Percentiles rank a stretch among this genome's conserved stretches.
These are phyloP conservation scores for Besnoitia besnoiti DNA, from an alignment of 169 alveolate species.

Conservation along the genomic window DNA sequence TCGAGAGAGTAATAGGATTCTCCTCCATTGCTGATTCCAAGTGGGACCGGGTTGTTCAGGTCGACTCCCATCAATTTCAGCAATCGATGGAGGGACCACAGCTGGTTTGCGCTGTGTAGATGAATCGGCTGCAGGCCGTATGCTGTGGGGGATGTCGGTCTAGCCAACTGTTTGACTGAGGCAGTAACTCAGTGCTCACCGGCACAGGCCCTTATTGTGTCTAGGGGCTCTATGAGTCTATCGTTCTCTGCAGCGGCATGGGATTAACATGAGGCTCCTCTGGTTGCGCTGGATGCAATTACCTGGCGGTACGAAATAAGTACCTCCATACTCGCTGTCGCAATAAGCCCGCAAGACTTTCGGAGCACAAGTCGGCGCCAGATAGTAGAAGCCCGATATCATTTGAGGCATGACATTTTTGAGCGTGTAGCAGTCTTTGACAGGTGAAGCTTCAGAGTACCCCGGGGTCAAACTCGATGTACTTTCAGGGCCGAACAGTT, in stretches of 20 bases:
- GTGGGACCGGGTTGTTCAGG: conserved; percentile 73
- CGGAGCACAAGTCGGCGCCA: conserved; percentile 83
- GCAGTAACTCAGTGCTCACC: background rate
- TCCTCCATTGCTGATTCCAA: conserved; percentile 69
- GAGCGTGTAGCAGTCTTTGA: conserved; percentile 85
- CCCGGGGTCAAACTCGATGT: conserved; percentile 75
- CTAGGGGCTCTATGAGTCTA: conserved; percentile 7
- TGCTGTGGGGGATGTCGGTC: conserved; percentile 23
- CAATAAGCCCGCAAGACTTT: conserved; percentile 86
- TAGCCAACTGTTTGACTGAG: no score
- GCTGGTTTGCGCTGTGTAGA: conserved; percentile 64
- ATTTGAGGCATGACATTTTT: conserved; percentile 79
- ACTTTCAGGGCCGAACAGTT: background rate
- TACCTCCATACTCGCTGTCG: conserved; percentile 85
- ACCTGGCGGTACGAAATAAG: conserved; percentile 80
- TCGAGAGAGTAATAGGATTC: conserved; percentile 73
- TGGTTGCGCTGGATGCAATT: conserved; percentile 13
- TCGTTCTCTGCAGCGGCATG: background rate
- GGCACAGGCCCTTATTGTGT: background rate
- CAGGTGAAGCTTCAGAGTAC: conserved; percentile 75
- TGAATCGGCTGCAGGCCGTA: conserved; percentile 75
- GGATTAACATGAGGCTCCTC: background rate
- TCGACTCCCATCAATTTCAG: conserved; percentile 65
- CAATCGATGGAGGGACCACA: conserved; percentile 55
- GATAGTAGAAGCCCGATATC: conserved; percentile 88